phyloP scores from a whole-genome alignment of 768 basidiomycete species.

The Rhizopogon vinicolor region DNA sequence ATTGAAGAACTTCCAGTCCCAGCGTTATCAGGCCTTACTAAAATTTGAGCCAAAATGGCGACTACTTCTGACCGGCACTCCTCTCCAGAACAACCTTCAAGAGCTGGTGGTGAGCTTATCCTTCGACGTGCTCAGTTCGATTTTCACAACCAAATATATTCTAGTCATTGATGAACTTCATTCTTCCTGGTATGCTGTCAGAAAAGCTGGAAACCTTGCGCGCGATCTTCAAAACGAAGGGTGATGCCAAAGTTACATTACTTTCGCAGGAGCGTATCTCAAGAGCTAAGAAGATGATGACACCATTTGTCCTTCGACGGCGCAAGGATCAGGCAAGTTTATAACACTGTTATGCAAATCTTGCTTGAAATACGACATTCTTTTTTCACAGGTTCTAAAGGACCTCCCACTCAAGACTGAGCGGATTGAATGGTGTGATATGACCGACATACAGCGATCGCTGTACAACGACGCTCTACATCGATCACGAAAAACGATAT shows the following conservation, averaged over 20 bases:
- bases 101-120: conserved; percentile 71
- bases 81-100: conserved; percentile 88
- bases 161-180: conserved; percentile 97
- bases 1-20: conserved; percentile 96
- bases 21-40: conserved; percentile 86
- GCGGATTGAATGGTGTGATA: conserved; percentile 91
- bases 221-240: conserved; percentile 95
- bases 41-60: conserved; percentile 87
- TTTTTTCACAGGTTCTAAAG: conserved; percentile 66
- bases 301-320: conserved; percentile 94
- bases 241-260: conserved; percentile 83
- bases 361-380: background rate
- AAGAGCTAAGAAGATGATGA: conserved; percentile 98
- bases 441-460: conserved; percentile 77
- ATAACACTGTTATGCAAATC: background rate
- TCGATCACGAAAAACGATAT: conserved; percentile 77
- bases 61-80: conserved; percentile 91
- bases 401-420: conserved; percentile 93
- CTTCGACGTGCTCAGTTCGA: conserved; percentile 2
- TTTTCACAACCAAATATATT: conserved; percentile 3
- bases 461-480: conserved; percentile 86
- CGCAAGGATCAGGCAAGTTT: conserved; percentile 82
- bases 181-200: conserved; percentile 85
- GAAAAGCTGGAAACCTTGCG: conserved; percentile 74
- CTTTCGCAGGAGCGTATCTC: conserved; percentile 92